Percentiles rank a stretch among this genome's conserved stretches.
Evolutionary conservation across 148 eudicot species (phyloP).

Genomic region (Limonium bicolor): DNA sequence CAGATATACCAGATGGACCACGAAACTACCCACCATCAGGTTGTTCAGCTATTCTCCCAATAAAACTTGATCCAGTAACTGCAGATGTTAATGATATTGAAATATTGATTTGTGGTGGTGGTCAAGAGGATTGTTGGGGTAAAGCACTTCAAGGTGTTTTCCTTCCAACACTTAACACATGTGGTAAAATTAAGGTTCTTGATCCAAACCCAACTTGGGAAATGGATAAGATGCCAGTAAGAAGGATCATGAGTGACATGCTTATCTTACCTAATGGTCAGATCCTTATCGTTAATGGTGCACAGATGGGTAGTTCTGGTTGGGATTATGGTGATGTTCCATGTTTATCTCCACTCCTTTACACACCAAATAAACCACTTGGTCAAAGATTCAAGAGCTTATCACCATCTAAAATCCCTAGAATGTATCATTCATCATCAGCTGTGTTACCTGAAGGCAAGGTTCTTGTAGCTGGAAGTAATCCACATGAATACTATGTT

Average conservation of each 20-base stretch:
- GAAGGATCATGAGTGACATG: conserved; percentile 72
- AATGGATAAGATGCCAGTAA: conserved; percentile 56
- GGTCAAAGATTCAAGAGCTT: conserved; percentile 37
- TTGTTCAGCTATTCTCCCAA: conserved; percentile 43
- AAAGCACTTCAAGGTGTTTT: conserved; percentile 12
- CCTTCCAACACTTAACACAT: conserved; percentile 36
- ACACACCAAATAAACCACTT: conserved; percentile 18
- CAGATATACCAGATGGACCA: conserved; percentile 50
- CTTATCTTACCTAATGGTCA: conserved; percentile 56
- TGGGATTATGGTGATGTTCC: conserved; percentile 46
- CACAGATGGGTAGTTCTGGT: conserved; percentile 46
- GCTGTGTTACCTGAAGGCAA: conserved; percentile 39
- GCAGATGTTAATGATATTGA: conserved; percentile 13
- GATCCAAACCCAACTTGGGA: conserved; percentile 31
- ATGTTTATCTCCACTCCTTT: conserved; percentile 34
- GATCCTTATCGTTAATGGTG: conserved; percentile 50
- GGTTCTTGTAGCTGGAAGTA: conserved; percentile 70
- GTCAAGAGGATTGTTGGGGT: conserved; percentile 11
- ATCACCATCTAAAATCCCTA: conserved; percentile 19
- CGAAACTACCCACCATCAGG: conserved; percentile 87
- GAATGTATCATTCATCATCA: conserved; percentile 67
- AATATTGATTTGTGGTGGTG: conserved; percentile 63
- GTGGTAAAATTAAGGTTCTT: conserved; percentile 31
- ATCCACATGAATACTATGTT: conserved; percentile 30
- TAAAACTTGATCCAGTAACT: conserved; percentile 14